Percentiles rank a stretch among this genome's conserved stretches.
Conservation (phyloP, 2,329 filamentous ascomycete species). For the Hawksworthiomyces lignivorus region DNA sequence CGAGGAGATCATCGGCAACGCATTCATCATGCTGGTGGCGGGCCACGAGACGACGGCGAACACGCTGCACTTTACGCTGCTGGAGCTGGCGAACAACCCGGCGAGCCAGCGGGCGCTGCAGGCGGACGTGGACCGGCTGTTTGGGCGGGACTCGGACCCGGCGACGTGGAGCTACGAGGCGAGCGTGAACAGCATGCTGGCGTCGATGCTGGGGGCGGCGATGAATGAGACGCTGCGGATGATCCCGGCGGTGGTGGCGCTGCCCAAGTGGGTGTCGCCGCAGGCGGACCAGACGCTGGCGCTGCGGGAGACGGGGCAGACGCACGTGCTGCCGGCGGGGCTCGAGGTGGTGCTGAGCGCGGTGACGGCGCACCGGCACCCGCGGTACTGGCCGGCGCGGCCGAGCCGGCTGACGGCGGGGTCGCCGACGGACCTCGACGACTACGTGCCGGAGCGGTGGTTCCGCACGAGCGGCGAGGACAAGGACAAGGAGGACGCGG, state of each 20-base stretch:
- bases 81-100: conserved; percentile 60
- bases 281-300: conserved; percentile 47
- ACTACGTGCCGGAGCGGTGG: conserved; percentile 70
- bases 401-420: conserved; percentile 38
- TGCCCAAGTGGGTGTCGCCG: conserved; percentile 57
- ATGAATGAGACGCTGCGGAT: conserved; percentile 72
- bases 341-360: conserved; percentile 49
- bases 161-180: conserved; percentile 64
- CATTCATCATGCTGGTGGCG: conserved; percentile 61
- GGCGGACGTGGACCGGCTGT: conserved; percentile 57
- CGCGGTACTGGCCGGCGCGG: conserved; percentile 60
- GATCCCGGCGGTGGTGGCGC: conserved; percentile 61
- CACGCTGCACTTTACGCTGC: conserved; percentile 61
- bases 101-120: conserved; percentile 59
- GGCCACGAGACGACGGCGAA: conserved; percentile 79
- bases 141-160: conserved; percentile 47
- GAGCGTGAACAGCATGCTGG: conserved; percentile 57
- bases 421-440: conserved; percentile 49
- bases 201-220: conserved; percentile 63
- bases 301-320: conserved; percentile 50
- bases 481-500: conserved; percentile 15
- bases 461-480: conserved; percentile 32
- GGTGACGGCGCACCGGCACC: conserved; percentile 56
- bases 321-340: conserved; percentile 49
- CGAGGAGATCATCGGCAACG: conserved; percentile 64